Evolutionary conservation across 306 rosid genomes (phyloP).

Genomic region (Quercus dentata): DNA sequence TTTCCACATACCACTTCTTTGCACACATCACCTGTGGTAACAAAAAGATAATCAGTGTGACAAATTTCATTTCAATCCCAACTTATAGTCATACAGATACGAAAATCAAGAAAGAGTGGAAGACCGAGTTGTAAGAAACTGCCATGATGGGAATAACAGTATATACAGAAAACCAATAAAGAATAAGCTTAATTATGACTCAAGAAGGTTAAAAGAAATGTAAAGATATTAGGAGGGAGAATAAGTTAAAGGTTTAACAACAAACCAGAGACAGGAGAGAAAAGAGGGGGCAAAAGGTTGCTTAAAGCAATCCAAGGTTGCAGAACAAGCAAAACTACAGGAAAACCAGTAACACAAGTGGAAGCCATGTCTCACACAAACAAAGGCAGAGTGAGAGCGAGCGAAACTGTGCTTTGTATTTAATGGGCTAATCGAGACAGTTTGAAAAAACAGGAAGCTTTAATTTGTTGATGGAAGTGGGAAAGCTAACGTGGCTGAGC

Average conservation of each 20-base stretch:
- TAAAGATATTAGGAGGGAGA: no score
- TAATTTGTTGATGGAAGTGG: background rate
- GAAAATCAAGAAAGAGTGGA: background rate
- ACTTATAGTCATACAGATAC: background rate
- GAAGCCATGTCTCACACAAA: no score
- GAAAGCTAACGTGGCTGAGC: slow-evolving; percentile 21
- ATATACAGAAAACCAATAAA: no score
- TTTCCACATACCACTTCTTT: slow-evolving; percentile 67
- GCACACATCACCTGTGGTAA: slow-evolving; percentile 44
- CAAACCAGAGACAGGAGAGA: no score
- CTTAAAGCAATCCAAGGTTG: no score
- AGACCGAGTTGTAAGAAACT: slow-evolving; percentile 6
- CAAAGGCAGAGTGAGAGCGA: background rate
- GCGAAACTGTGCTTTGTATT: background rate
- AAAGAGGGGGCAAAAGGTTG: no score
- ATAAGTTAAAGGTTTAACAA: no score
- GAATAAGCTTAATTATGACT: no score
- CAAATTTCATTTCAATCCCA: background rate
- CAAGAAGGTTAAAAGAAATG: no score
- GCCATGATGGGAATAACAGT: no score
- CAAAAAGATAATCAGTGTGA: background rate
- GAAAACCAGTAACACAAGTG: no score
- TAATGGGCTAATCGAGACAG: background rate
- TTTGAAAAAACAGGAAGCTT: background rate
- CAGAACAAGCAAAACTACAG: no score